These are phyloP conservation scores for Ophiostoma ulmi DNA, from an alignment of 2,329 filamentous ascomycete species.

Conservation along the genomic window DNA sequence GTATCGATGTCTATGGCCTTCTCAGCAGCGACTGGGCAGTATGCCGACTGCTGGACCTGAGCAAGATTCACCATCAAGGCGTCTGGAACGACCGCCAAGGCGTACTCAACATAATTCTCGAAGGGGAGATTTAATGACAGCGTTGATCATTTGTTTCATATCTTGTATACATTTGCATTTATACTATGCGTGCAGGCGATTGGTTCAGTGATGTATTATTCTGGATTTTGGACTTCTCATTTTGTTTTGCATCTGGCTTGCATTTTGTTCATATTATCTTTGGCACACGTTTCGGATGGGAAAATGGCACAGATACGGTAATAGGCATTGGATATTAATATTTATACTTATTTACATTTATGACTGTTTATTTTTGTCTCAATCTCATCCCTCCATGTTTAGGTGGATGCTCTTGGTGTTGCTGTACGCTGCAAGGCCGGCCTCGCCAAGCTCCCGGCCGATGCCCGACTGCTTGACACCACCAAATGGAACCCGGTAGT, in stretches of 20 bases:
- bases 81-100: slow-evolving; percentile 22
- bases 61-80: slow-evolving; percentile 24
- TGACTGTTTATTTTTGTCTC: not conserved
- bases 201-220: not conserved
- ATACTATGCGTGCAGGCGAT: not conserved
- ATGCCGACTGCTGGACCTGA: slow-evolving; percentile 28
- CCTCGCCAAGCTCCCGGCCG: slow-evolving; percentile 46
- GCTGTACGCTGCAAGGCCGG: slow-evolving; percentile 41
- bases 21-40: slow-evolving; percentile 28
- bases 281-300: not conserved
- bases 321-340: not conserved
- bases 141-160: not conserved
- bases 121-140: slow-evolving; percentile 1
- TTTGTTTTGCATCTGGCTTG: not conserved
- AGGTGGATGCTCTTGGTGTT: slow-evolving; percentile 37
- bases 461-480: slow-evolving; percentile 58
- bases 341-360: not conserved
- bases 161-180: not conserved
- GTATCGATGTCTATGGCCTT: slow-evolving; percentile 15
- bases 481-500: slow-evolving; percentile 28
- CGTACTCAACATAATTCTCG: slow-evolving; percentile 22
- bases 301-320: not conserved
- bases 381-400: slow-evolving; percentile 16
- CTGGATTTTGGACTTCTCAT: too few relatives aligned
- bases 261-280: slow-evolving; percentile 2